Evolutionary conservation across 495 filamentous ascomycete genomes (phyloP), one percentile per base, ranked within the genome.

Genomic region (Penicillium riverlandense): DNA sequence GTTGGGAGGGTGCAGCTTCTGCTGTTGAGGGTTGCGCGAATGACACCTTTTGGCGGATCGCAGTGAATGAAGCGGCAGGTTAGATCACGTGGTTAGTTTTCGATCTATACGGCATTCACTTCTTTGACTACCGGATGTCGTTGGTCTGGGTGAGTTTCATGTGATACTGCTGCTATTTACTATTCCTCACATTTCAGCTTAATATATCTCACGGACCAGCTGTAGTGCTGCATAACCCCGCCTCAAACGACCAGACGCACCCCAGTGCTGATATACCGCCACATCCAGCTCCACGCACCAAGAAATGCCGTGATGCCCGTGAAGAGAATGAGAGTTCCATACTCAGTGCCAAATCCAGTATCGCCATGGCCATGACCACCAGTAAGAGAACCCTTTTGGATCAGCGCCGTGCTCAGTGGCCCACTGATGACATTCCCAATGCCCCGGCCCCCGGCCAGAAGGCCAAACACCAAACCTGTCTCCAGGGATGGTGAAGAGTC

Each of bases 371-470:
- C 40, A 33, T 36, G 41, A 2, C 41, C 38, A 10, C 44, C 55
- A 35, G 40, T 46, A 37, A 66, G 40, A 15, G 63, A 52, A 9
- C 61, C 59, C 14, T 58, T 50, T 7, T 52, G 54, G 35, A 85
- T 40, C 43, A 86, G 54, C 2, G 62, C 70, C 40, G 79, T 75
- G 47, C 79, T 82, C 44, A 84, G 30, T 11, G 81, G 79, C 0
- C 80, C 81, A 44, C 75, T 75, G 3, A 76, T 66, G 11, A 85
- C 71, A 56, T 77, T 79, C 4, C 83, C 84, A 41, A 90, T 70
- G 6, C 84, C 85, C 46, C 83, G 63, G 0, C 80, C 83, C 28
- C 74, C 75, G 28, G 77, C 74, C 41, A 87, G 52, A 31, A 80
- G 69, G 2, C 79, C 80, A 59, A 84, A 80, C 2, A 86, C 65